These are phyloP conservation scores for Funneliformis geosporum DNA, from an alignment of 192 early-diverging fungal genomes.

Conservation along the genomic window DNA sequence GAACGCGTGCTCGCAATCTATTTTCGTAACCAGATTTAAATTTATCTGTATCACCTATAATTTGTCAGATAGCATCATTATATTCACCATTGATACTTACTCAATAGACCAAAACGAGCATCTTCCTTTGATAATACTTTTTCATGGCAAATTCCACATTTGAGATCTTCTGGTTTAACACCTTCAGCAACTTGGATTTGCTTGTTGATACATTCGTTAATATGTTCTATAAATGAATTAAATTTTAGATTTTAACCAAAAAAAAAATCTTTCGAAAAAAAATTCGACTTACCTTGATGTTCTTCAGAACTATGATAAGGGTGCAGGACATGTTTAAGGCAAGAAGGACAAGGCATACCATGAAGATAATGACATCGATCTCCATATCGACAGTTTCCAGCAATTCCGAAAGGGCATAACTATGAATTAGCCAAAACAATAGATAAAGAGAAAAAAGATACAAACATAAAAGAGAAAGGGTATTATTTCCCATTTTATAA, in stretches of 20 bases:
- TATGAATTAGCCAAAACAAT: conserved; percentile 12
- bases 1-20: conserved; percentile 38
- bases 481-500: conserved; percentile 9
- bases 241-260: neutral
- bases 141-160: conserved; percentile 36
- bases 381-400: conserved; percentile 31
- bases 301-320: conserved; percentile 30
- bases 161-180: conserved; percentile 24
- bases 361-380: conserved; percentile 33
- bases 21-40: neutral
- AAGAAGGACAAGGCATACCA: conserved; percentile 34
- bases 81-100: conserved; percentile 7
- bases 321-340: conserved; percentile 34
- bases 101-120: conserved; percentile 35
- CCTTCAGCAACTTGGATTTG: conserved; percentile 15
- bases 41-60: neutral
- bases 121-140: conserved; percentile 31
- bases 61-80: too few relatives aligned
- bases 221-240: conserved; percentile 7
- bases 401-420: conserved; percentile 34
- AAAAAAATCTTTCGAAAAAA: neutral
- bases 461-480: conserved; percentile 17
- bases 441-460: neutral
- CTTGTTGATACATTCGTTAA: conserved; percentile 26
- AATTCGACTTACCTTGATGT: conserved; percentile 32